These are phyloP conservation scores for Nicotiana undulata DNA, from an alignment of 257 asterid species.

Conservation along the genomic window DNA sequence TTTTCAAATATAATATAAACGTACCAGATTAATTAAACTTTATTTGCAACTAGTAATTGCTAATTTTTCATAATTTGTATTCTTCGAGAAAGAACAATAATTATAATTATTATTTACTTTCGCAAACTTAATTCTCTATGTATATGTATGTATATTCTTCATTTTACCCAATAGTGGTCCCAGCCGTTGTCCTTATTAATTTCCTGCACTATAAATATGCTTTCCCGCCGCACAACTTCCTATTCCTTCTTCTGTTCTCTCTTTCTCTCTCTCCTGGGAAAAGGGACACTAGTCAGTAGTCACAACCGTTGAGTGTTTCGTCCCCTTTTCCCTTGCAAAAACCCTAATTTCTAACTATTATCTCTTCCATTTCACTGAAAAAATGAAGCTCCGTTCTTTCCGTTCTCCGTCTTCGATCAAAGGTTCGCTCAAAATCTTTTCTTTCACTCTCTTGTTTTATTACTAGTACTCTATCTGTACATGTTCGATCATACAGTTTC, in stretches of 20 bases:
- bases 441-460: neutral
- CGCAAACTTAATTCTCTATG: no score
- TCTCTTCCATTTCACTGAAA: neutral
- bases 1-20: no score
- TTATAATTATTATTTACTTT: no score
- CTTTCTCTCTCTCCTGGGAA: neutral
- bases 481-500: neutral
- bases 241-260: no score
- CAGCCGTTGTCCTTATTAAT: no score
- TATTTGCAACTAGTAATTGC: no score
- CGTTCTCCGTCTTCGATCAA: constrained; percentile 5
- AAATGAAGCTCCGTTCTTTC: constrained; percentile 16
- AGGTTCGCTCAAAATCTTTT: neutral
- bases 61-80: no score
- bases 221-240: constrained; percentile 16
- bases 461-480: neutral
- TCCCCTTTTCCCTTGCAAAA: neutral
- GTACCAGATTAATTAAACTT: no score
- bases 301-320: neutral
- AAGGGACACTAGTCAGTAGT: neutral
- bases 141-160: no score
- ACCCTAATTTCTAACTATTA: neutral
- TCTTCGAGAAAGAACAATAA: no score
- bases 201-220: no score
- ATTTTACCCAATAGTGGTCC: no score